Evolutionary conservation across 1,284 basidiomycete genomes (phyloP), one percentile per base, ranked within the genome.

Genomic region (Porogramme epimiltina): DNA sequence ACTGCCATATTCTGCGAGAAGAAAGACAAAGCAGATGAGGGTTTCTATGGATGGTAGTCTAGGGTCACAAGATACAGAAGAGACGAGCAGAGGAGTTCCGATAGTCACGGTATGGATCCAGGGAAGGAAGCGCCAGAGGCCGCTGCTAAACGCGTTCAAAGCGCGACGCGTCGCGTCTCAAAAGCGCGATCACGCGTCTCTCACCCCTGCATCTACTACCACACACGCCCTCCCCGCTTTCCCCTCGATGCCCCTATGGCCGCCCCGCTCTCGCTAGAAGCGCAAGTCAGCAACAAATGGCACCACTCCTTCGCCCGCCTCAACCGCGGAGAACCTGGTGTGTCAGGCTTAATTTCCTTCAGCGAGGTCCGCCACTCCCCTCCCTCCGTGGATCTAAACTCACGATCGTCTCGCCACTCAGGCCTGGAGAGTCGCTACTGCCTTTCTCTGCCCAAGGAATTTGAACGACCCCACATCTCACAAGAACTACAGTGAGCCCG

Each of bases 231-330:
- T 41, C 25, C 16, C 18, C 25, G 31, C n/a, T 23, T 31, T 13
- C 28, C n/a, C n/a, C n/a, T n/a, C 13, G 10, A 19, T 31, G 18
- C 28, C 28, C 4, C 15, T 3, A 61, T 58, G 59, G 54, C 59
- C 3, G 50, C 60, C 4, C 53, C 57, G 3, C 28, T 56, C 11
- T n/a, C 34, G 5, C 48, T 64, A 3, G 76, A 76, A 34, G 74
- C 77, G 2, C 84, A 87, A 59, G 82, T 87, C 4, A 77, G 79
- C n/a, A 72, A 78, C 3, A 87, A 87, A 70, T 90, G 87, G 87
- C 82, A 87, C 57, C 78, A 84, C 25, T 75, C 84, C 0, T 89
- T 89, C 63, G 69, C 73, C 18, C 78, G 84, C 19, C 71, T 90
- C 44, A 90, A 90, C 62, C 75, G 78, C 22, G 70, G 72, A 10